Evolutionary conservation across 1,284 basidiomycete genomes (phyloP).

Genomic region (Trichosporon sp.): DNA sequence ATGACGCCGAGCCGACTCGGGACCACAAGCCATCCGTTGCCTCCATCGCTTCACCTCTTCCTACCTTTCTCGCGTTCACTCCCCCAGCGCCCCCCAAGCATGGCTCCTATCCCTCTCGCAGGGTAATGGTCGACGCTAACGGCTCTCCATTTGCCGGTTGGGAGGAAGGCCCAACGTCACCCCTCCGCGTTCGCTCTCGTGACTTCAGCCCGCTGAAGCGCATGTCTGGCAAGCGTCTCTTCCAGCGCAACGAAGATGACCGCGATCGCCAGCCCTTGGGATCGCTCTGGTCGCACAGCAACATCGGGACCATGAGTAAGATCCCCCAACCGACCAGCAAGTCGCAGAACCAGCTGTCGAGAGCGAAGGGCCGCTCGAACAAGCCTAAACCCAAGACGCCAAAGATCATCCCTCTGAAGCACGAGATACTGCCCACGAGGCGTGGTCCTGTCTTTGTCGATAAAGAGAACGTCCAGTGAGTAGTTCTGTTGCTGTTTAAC

Average conservation of each 20-base stretch:
- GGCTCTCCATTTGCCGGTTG: conserved; percentile 1
- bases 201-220: neutral
- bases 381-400: conserved; percentile 2
- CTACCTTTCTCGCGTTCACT: neutral
- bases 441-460: neutral
- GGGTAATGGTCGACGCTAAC: neutral
- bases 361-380: neutral
- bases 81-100: neutral
- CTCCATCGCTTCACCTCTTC: neutral
- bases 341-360: neutral
- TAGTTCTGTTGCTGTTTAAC: neutral
- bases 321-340: neutral
- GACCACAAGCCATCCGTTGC: neutral
- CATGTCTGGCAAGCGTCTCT: neutral
- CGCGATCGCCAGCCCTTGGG: neutral
- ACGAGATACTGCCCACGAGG: neutral
- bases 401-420: neutral
- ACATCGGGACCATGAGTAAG: neutral
- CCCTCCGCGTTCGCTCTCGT: neutral
- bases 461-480: neutral
- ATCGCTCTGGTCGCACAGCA: neutral
- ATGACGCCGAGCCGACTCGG: neutral
- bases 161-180: neutral
- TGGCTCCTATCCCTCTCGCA: neutral
- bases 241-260: neutral